Evolutionary conservation across 164 flowering plant genomes (phyloP).

Genomic region (Chloranthus sessilifolius): DNA sequence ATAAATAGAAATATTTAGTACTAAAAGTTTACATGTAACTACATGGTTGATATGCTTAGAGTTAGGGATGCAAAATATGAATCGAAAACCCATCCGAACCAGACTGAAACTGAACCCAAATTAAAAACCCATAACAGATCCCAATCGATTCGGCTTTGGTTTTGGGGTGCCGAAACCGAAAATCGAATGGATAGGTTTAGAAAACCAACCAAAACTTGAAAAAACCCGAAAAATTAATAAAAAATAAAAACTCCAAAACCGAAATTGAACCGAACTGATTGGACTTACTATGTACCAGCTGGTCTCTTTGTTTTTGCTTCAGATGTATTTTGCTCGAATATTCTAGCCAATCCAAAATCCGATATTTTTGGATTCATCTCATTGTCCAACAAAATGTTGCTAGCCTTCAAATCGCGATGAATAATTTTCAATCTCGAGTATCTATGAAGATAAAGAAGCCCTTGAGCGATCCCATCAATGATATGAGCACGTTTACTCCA

Average conservation of each 20-base stretch:
- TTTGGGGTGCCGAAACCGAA: neutral
- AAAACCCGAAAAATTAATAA: neutral
- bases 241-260: neutral
- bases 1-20: conserved; percentile 1
- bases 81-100: neutral
- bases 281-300: conserved; percentile 28
- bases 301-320: conserved; percentile 22
- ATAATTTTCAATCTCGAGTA: conserved; percentile 35
- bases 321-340: conserved; percentile 14
- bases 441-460: conserved; percentile 42
- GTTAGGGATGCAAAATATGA: neutral
- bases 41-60: neutral
- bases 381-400: conserved; percentile 35
- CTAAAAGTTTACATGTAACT: too few species aligned
- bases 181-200: neutral
- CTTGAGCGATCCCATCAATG: conserved; percentile 34
- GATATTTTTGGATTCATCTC: conserved; percentile 45
- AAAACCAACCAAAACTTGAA: neutral
- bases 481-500: conserved; percentile 37
- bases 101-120: neutral
- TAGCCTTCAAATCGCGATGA: conserved; percentile 47
- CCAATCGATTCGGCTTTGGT: neutral
- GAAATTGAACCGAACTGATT: too few species aligned
- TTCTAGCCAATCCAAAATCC: conserved; percentile 43
- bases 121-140: neutral